Evolutionary conservation across 139 green algal genomes (phyloP).

Genomic region (Chlamydomonas sphaeroides): DNA sequence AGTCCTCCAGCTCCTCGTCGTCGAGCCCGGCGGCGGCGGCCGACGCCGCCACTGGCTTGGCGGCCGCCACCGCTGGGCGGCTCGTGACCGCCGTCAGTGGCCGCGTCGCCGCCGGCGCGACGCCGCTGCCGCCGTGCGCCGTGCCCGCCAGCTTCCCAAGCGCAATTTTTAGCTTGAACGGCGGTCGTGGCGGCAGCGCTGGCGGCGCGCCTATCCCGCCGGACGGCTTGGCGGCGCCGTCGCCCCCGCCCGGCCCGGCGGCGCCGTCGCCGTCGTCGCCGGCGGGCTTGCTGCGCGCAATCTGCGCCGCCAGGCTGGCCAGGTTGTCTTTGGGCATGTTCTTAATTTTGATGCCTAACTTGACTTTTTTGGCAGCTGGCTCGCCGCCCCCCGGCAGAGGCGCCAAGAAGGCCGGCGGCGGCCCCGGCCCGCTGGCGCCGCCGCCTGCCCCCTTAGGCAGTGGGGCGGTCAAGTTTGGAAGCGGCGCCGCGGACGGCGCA

Average conservation of each 20-base stretch:
- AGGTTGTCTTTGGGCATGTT: conserved; percentile 37
- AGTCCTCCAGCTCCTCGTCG: conserved; percentile 4
- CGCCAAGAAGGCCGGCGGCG: neutral
- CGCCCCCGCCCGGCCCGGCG: neutral
- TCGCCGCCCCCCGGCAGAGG: neutral
- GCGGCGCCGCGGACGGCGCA: no score
- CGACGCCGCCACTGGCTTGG: neutral
- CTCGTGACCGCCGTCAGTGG: neutral
- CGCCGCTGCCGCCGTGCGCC: neutral
- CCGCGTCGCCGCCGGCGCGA: conserved; percentile 6
- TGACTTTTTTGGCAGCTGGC: conserved; percentile 26
- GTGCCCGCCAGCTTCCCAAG: neutral
- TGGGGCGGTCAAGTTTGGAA: no score
- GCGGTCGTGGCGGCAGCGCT: neutral
- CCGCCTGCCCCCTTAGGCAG: neutral
- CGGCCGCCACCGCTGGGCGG: neutral
- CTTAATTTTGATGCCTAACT: no score
- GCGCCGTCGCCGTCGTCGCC: neutral
- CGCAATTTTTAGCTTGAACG: conserved; percentile 22
- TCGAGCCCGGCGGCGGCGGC: neutral
- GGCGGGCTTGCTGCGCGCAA: conserved; percentile 12
- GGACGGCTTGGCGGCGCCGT: neutral
- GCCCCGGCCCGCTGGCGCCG: neutral
- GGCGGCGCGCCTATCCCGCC: neutral
- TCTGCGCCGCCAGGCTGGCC: conserved; percentile 12